Evolutionary conservation across 495 filamentous ascomycete species (phyloP), one percentile per base, ranked within the genome.

Genomic region (Entonaema liquescens): DNA sequence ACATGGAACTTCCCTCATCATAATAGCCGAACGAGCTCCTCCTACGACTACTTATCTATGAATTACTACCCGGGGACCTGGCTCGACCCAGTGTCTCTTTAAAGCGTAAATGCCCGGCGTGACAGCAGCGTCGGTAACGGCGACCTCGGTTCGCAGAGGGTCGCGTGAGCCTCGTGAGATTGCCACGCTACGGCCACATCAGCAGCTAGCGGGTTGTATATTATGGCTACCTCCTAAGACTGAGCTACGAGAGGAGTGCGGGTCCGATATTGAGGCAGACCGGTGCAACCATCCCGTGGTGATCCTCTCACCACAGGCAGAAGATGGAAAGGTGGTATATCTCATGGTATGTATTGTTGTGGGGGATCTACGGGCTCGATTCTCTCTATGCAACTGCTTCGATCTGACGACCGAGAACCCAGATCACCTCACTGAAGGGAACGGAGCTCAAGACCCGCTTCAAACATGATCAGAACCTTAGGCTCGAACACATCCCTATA

Each of bases 341-440:
- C 62, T 77, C 13, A 69, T 74, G 47, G 75, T 76, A 62, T 11
- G 75, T 66, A 33, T 21, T 53, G 23, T 28, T 56, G 23, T 11
- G 13, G 0, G 19, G n/a, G 54, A 36, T 17, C 28, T 35, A 35
- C 19, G 5, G 31, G 15, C 7, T 36, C 19, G 6, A 12, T 35
- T 11, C 12, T 23, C n/a, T 57, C 53, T 12, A n/a, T 2, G 29
- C 5, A 42, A 17, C 3, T 44, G 7, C 33, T 38, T n/a, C 6
- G 4, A 13, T 7, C 56, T 59, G n/a, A 59, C 56, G 12, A 28
- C 23, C 19, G 19, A 38, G 17, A 31, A 40, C 23, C 12, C 55
- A 79, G 78, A 63, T 79, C 33, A 79, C 78, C 13, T 79, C 78
- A 2, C 64, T 79, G n/a, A 64, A 62, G 17, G 73, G 71, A n/a